These are phyloP conservation scores for Calonectria leucothoes DNA, from an alignment of 2,329 filamentous ascomycete species.

Conservation along the genomic window DNA sequence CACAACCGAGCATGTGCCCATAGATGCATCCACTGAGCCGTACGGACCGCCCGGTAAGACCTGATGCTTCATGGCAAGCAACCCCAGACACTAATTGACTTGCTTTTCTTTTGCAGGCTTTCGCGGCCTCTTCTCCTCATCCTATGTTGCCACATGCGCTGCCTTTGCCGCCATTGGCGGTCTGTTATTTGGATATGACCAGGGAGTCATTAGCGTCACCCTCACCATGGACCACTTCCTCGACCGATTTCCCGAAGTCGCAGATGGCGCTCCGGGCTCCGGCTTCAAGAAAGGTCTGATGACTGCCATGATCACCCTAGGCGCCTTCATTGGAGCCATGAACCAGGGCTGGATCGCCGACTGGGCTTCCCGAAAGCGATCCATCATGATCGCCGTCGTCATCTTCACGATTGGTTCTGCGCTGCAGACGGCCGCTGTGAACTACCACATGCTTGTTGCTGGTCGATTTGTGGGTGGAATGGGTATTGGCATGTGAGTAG, in stretches of 20 bases:
- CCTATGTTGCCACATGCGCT: constrained; percentile 47
- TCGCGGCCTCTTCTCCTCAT: constrained; percentile 44
- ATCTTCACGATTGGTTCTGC: constrained; percentile 54
- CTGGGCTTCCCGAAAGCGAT: constrained; percentile 45
- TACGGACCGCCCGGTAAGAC: constrained; percentile 38
- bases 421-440: constrained; percentile 54
- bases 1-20: not conserved
- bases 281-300: constrained; percentile 56
- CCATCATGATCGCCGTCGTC: constrained; percentile 48
- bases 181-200: constrained; percentile 53
- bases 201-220: constrained; percentile 54
- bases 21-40: constrained; percentile 25
- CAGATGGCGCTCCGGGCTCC: constrained; percentile 49
- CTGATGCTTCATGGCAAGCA: not conserved
- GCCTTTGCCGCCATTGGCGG: constrained; percentile 51
- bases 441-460: constrained; percentile 55
- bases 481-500: constrained; percentile 52
- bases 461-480: constrained; percentile 57
- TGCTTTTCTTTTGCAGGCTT: constrained; percentile 35
- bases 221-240: constrained; percentile 50
- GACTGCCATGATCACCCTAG: constrained; percentile 59
- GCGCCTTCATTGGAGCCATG: constrained; percentile 60
- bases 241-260: constrained; percentile 46
- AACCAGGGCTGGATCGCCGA: constrained; percentile 53
- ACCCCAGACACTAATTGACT: not conserved